These are phyloP conservation scores for Aspergillus saccharolyticus DNA, from an alignment of 495 filamentous ascomycete species.

Conservation along the genomic window DNA sequence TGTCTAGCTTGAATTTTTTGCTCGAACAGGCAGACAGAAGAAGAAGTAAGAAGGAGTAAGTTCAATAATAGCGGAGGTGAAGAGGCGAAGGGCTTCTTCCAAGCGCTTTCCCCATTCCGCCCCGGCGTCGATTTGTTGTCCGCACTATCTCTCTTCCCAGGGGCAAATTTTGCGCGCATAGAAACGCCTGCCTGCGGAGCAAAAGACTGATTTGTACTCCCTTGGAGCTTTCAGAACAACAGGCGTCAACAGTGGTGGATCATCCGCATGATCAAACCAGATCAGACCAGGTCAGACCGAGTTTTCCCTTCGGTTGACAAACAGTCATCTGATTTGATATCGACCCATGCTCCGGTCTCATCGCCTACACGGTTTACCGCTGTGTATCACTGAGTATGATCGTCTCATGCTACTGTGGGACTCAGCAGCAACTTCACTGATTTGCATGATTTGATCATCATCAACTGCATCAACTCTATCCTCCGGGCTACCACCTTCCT, in stretches of 20 bases:
- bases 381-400: not conserved
- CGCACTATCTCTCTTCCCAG: not conserved
- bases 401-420: not conserved
- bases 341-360: not conserved
- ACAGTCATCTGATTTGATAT: constrained; percentile 1
- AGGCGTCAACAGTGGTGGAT: not conserved
- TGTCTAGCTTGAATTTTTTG: not conserved
- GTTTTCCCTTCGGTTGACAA: not conserved
- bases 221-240: not conserved
- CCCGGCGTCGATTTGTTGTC: not conserved
- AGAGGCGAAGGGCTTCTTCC: too few species aligned
- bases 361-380: not conserved
- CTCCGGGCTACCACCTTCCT: not conserved
- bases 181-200: not conserved
- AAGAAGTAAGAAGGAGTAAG: not conserved
- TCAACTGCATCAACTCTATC: not conserved
- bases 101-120: not conserved
- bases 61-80: not conserved
- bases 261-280: constrained; percentile 3
- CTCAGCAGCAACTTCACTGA: too few species aligned
- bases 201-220: not conserved
- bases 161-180: not conserved
- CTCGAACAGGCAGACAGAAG: not conserved
- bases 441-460: not conserved
- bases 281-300: not conserved